Base-by-base conservation (phyloP, 345 rosid species). In the Sonneratia alba region DNA sequence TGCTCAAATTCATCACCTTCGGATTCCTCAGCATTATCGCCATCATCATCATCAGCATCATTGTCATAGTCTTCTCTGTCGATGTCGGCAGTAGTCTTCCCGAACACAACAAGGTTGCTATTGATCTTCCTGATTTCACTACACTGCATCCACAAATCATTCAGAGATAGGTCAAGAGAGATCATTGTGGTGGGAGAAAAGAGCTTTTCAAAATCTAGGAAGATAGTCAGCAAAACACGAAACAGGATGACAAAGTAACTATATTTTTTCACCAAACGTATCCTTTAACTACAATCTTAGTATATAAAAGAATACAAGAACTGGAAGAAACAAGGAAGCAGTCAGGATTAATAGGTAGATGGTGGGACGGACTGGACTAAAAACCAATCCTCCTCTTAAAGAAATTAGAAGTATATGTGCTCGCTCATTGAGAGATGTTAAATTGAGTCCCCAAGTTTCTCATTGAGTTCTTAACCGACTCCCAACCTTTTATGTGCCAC, bases 1-100 rank as follows among this genome's bases (percentile, higher is more conserved):
- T 92, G 97, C 82, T 92, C 99, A 75, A 95, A 95, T 68, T 90
- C 97, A 75, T 95, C 97, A 19, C 88, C 97, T 62, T 92, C 97
- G 1, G 99, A 95, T 77, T 88, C 97, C 65, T 95, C 99, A 3
- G 84, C 98, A 83, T 91, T 87, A 73, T 94, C 97, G 3, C 45
- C 45, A 76, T 91, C 97, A 61, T 95, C 97, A 57, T 89, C 96
- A 21, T 89, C 97, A 1, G 81, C 92, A 68, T 90, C 97, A 70
- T 90, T 84, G 74, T 89, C 96, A 0, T 82, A 85, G 16, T 90
- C 97, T 77, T 94, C 97, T 79, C 89, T 93, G n/a, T 89, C 90
- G 18, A 84, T 85, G 68, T 87, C 89, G 1, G 74, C 85, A 0
- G 77, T 76, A 18, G 79, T 85, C 81, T 92, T 90, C 75, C 99